Evolutionary conservation across 257 asterid species (phyloP).

Genomic region (Fraxinus cuspidata): DNA sequence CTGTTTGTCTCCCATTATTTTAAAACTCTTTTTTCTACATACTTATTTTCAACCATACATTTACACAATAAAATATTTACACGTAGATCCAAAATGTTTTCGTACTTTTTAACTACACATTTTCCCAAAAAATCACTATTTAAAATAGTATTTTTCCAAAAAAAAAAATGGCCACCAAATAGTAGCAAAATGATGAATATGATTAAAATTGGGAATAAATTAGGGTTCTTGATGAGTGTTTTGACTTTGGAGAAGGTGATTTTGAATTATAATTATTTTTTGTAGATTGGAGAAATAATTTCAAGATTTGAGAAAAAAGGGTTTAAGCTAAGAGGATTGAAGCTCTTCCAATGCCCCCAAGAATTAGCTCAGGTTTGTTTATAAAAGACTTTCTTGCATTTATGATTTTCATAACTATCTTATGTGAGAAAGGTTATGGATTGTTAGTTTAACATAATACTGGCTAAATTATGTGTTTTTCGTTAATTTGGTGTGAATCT

Average conservation of each 20-base stretch:
- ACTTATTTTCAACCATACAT: too few relatives aligned
- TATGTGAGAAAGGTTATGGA: too few relatives aligned
- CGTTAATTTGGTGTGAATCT: not conserved
- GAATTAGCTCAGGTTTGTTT: slow-evolving; percentile 52
- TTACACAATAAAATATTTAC: too few relatives aligned
- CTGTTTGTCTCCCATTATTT: too few relatives aligned
- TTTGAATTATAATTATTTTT: not conserved
- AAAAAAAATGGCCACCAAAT: too few relatives aligned
- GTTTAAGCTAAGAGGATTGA: slow-evolving; percentile 76
- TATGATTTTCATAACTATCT: too few relatives aligned
- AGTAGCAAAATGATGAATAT: not conserved
- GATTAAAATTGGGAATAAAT: slow-evolving; percentile 1
- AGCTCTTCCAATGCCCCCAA: slow-evolving; percentile 48
- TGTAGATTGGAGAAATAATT: slow-evolving; percentile 85
- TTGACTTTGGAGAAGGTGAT: slow-evolving; percentile 15
- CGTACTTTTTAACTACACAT: too few relatives aligned
- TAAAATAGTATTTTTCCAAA: too few relatives aligned
- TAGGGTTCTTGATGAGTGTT: not conserved
- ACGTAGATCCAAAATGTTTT: too few relatives aligned
- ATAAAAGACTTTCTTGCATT: slow-evolving; percentile 2
- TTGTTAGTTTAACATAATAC: not conserved
- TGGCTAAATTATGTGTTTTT: not conserved
- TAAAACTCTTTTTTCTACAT: too few relatives aligned
- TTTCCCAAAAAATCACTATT: too few relatives aligned
- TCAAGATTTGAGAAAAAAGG: slow-evolving; percentile 96